Evolutionary conservation across 768 basidiomycete species (phyloP).

Genomic region (Suillus brevipes): DNA sequence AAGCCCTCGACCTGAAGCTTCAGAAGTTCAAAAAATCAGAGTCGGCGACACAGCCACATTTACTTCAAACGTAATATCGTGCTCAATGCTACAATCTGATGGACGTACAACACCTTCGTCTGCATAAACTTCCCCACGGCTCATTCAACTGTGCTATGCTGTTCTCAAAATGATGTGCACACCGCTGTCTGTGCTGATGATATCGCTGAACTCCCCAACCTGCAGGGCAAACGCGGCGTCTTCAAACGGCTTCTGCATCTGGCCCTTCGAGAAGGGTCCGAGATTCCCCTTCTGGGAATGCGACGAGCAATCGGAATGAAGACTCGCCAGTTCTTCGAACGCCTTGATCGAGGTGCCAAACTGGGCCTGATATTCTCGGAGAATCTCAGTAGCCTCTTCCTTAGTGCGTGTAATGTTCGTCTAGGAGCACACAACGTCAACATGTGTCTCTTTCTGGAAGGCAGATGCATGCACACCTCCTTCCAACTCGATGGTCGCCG

Average conservation of each 20-base stretch:
- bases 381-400: slow-evolving; percentile 84
- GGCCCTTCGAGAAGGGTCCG: slow-evolving; percentile 77
- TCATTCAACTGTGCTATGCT: slow-evolving; percentile 39
- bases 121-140: not conserved
- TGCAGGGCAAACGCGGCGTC: slow-evolving; percentile 76
- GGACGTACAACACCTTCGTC: slow-evolving; percentile 1
- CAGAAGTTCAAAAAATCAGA: not conserved
- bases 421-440: slow-evolving; percentile 35
- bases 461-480: slow-evolving; percentile 51
- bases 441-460: slow-evolving; percentile 1
- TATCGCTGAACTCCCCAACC: slow-evolving; percentile 75
- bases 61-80: not conserved
- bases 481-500: slow-evolving; percentile 83
- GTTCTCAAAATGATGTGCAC: slow-evolving; percentile 93
- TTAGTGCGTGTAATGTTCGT: slow-evolving; percentile 79
- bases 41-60: not conserved
- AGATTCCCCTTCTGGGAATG: slow-evolving; percentile 84
- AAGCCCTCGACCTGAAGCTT: not conserved
- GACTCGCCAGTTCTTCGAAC: slow-evolving; percentile 74
- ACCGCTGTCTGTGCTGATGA: slow-evolving; percentile 90
- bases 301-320: slow-evolving; percentile 89
- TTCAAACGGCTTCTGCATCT: slow-evolving; percentile 99
- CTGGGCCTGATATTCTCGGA: slow-evolving; percentile 56
- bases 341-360: slow-evolving; percentile 42
- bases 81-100: slow-evolving; percentile 3